Evolutionary conservation across 805 yeast genomes (phyloP), one percentile per base, ranked within the genome.

Genomic region (Teunomyces barrocoloradensis): DNA sequence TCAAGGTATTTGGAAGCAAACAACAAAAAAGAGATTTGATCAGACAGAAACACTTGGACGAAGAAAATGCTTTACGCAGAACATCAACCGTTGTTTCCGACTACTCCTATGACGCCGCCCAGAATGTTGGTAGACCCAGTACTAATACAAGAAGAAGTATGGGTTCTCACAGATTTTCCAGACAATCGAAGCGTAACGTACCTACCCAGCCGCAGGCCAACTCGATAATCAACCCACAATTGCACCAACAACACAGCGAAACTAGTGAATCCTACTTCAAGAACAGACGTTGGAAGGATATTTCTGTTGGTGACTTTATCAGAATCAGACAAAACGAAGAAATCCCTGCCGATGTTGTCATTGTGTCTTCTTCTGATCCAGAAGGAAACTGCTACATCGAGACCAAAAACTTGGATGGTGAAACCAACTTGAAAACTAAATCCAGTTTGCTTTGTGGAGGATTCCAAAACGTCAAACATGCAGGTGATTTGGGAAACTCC

Each of bases 401-500:
- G 64, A 87, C 95, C 0, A 87, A 86, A 58, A 87, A 87, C 64
- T 73, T 87, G 54, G 95, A 87, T 66, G 95, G 95, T 65, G 71
- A 38, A 56, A 66, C 62, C 20, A 61, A 53, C 48, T 45, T 53
- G 35, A 87, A 87, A 60, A 69, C 72, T 20, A 79, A 82, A 49
- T 71, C 69, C 27, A 71, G 86, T 5, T 59, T 87, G 29, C 69
- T 71, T 12, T 73, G 82, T 53, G 85, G 89, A 11, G 68, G 72
- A 6, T 67, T 73, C 1, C 47, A 55, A 12, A 65, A 60, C 43
- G 61, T 87, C 36, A 75, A 72, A 40, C 84, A 77, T 53, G 74
- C 88, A 2, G 63, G 68, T 21, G 91, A 86, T 55, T 69, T 87
- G 44, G 81, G 79, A 48, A 74, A 78, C 48, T 69, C 80, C 27